Percentiles rank a stretch among this genome's conserved stretches.
Conservation (phyloP, 805 yeast genomes). For the Wickerhamomyces rabaulensis region DNA sequence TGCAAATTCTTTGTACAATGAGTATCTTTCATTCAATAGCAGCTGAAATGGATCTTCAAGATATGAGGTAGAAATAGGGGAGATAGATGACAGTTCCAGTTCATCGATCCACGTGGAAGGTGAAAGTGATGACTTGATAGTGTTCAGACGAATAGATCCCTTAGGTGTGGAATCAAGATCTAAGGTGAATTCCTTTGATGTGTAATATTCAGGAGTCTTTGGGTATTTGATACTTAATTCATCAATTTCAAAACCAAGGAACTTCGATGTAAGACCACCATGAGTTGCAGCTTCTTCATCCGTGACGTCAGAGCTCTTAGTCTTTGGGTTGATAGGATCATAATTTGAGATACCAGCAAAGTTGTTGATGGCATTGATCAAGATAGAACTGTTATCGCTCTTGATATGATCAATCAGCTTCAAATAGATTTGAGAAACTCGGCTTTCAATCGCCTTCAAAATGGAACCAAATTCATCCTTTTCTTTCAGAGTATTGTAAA, state of each 20-base stretch:
- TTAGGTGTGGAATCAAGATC: conserved; percentile 14
- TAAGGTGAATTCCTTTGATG: conserved; percentile 14
- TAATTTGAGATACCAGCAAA: conserved; percentile 35
- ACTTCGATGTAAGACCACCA: conserved; percentile 52
- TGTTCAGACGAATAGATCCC: conserved; percentile 27
- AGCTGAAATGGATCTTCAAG: conserved; percentile 36
- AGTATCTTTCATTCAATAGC: conserved; percentile 24
- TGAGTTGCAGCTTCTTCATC: conserved; percentile 35
- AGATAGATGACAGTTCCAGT: conserved; percentile 27
- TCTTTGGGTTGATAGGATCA: conserved; percentile 8
- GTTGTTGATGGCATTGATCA: conserved; percentile 34
- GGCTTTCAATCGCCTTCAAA: conserved; percentile 32
- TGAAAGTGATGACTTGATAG: conserved; percentile 27
- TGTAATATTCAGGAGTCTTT: neutral
- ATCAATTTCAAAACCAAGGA: conserved; percentile 29
- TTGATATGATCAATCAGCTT: conserved; percentile 23
- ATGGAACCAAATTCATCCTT: conserved; percentile 1
- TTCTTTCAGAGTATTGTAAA: conserved; percentile 8
- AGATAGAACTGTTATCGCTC: conserved; percentile 21
- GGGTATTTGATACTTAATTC: conserved; percentile 29
- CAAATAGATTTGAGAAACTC: conserved; percentile 41
- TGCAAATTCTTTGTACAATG: conserved; percentile 29
- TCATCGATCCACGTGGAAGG: conserved; percentile 30
- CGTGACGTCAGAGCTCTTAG: conserved; percentile 10
- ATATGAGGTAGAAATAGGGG: conserved; percentile 35